Evolutionary conservation across 371 early-diverging fungal species (phyloP), one percentile per base, ranked within the genome.

Genomic region (Dichotomocladium elegans): DNA sequence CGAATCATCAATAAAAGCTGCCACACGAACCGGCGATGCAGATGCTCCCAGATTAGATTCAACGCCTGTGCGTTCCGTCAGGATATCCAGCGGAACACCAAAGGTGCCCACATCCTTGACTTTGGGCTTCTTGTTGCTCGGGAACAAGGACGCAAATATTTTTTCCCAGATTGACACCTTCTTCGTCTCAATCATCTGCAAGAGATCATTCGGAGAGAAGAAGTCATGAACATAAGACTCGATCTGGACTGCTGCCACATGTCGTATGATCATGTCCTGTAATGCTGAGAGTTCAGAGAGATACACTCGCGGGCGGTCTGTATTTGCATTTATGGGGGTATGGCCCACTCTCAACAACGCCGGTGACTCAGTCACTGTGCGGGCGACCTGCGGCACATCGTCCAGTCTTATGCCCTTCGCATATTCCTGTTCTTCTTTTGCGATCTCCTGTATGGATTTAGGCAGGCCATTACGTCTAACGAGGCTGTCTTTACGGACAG

Each of bases 241-340:
- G 51, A 97, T 70, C 11, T 81, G 79, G 29, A 88, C 74, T 0
- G 91, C 90, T 0, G 96, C 95, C 14, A 92, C 77, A 57, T 94
- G 93, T 34, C 88, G 85, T 41, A 93, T 90, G 44, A 89, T 88
- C 67, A 96, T 86, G 41, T 85, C 80, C 59, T 93, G 92, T 24
- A 94, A 68, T 6, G 89, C 91, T 17, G 88, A 87, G 15, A 95
- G 72, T 55, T 97, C 96, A 15, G 87, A 85, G 22, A 94, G 64
- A 53, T 80, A 87, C 25, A 78, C 62, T 14, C 73, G 70, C 11
- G 66, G 67, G 29, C 53, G 53, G 41, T 54, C 59, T 5, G 59
- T 59, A 10, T 47, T 42, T 9, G 40, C 26, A 26, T 44, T 59
- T 42, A 53, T 41, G 3, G 24, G 15, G 26, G 35, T 42, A 12